These are phyloP conservation scores for Lachancea meyersii DNA, from an alignment of 805 yeast species.

Conservation along the genomic window DNA sequence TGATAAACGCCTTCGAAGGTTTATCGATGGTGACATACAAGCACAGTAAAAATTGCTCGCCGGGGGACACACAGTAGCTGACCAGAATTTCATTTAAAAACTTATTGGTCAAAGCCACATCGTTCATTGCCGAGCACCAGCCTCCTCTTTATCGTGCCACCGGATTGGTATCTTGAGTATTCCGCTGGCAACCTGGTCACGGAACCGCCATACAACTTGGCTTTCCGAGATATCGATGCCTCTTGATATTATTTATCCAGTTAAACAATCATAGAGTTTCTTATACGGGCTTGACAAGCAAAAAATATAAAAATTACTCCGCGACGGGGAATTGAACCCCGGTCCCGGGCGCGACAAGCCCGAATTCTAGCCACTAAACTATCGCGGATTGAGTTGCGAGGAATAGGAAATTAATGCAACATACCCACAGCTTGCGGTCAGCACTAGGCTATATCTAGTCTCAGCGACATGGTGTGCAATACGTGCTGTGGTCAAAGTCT, in stretches of 20 bases:
- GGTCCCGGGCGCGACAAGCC: constrained; percentile 31
- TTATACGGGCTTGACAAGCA: background rate
- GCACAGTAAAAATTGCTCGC: constrained; percentile 2
- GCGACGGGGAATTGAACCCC: constrained; percentile 32
- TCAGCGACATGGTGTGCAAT: no score
- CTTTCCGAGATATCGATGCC: no score
- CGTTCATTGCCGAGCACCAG: background rate
- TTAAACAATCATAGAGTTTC: no score
- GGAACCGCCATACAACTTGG: no score
- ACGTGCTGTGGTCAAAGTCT: no score
- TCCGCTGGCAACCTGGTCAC: no score
- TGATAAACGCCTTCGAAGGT: constrained; percentile 1
- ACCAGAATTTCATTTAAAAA: background rate
- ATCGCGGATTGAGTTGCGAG: constrained; percentile 16
- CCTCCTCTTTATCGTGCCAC: background rate
- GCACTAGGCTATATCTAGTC: no score
- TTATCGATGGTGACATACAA: background rate
- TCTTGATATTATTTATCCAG: no score
- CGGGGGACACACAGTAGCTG: constrained; percentile 2
- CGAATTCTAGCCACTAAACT: constrained; percentile 28
- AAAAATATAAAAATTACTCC: constrained; percentile 14
- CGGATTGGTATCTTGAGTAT: no score
- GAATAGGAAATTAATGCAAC: background rate
- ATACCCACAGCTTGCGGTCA: no score
- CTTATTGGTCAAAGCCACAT: background rate